Evolutionary conservation across 805 yeast genomes (phyloP), one percentile per base, ranked within the genome.

Genomic region (Cyberlindnera euphorbiae): DNA sequence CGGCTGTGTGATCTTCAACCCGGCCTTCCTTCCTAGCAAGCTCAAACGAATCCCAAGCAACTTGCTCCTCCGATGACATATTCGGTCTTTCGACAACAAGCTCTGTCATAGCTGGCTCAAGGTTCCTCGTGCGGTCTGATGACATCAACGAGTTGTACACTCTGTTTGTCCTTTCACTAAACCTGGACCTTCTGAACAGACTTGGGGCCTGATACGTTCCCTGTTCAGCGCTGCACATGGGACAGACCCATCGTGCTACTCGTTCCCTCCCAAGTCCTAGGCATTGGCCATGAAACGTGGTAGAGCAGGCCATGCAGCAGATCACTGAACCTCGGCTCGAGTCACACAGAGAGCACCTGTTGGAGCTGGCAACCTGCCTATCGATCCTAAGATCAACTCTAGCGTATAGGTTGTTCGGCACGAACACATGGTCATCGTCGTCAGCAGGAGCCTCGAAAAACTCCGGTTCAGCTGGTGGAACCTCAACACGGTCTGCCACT

Each of bases 151-250:
- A 36, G 30, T 49, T 41, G 28, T 53, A 53, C 4, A 52, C 56
- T 24, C 54, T 44, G 32, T 54, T 45, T 1, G 59, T 54, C 4
- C 53, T 46, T n/a, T 49, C 52, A 26, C 59, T 52, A 32, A 47
- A 39, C 27, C 56, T 39, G n/a, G 52, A 46, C 33, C 52, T 39
- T 41, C 57, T 42, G 30, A 45, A 49, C n/a, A 35, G 26, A 15
- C 49, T 45, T 14, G 52, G 46, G 12, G 50, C 41, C 13, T 38
- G 36, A 30, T 29, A 17, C n/a, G 34, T 19, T 37, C 67, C 49
- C 11, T 70, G 75, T 22, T 55, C 58, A 36, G 54, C 51, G 38
- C 68, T 75, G 46, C 79, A 73, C 41, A 69, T 61, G n/a, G 77
- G 77, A 47, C 79, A 73, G 39, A 54, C 55, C 77, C 77, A 71